Evolutionary conservation across 106 monocot species (phyloP), one percentile per base, ranked within the genome.

Genomic region (Chionographis japonica): DNA sequence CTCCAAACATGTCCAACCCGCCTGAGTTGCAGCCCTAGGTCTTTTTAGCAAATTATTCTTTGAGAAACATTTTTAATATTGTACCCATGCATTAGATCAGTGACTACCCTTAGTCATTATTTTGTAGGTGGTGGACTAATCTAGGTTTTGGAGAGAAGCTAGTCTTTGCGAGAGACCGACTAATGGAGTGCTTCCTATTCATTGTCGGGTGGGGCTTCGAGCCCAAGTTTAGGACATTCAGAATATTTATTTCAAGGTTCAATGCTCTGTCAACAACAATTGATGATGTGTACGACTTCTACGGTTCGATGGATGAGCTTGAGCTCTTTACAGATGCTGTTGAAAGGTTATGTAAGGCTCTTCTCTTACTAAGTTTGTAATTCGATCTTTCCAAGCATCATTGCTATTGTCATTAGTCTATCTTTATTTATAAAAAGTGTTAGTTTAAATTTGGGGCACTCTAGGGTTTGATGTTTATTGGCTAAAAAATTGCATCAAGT

Each of bases 271-370:
- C 9, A 18, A 27, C 20, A 2, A 27, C 20, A 59, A 18, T 59
- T 19, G 58, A 59, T 59, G 58, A 59, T 9, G 20, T 59, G 16
- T 59, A 59, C 9, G 58, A 59, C 20, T 15, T 59, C 27, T 59
- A 19, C 27, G 58, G 58, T 18, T 59, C 10, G 2, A 8, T 59
- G 4, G 9, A 19, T 19, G 20, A 19, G 27, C 27, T 59, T 8
- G 15, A 53, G 15, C 4, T 15, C 10, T 13, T 13, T 4, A 53
- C 53, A 10, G 15, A 6, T 53, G 53, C 14, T 6, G 15, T 15
- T 10, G 52, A 76, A 11, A 78, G 76, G 90, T 86, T 3, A 4
- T n/a, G 54, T 2, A 4, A n/a, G n/a, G 1, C 8, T 8, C 15
- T 2, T n/a, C 8, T 46, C 5, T 46, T 10, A 46, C 9, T 46